phyloP scores from a whole-genome alignment of 2,329 filamentous ascomycete genomes.

The Madurella mycetomatis region DNA sequence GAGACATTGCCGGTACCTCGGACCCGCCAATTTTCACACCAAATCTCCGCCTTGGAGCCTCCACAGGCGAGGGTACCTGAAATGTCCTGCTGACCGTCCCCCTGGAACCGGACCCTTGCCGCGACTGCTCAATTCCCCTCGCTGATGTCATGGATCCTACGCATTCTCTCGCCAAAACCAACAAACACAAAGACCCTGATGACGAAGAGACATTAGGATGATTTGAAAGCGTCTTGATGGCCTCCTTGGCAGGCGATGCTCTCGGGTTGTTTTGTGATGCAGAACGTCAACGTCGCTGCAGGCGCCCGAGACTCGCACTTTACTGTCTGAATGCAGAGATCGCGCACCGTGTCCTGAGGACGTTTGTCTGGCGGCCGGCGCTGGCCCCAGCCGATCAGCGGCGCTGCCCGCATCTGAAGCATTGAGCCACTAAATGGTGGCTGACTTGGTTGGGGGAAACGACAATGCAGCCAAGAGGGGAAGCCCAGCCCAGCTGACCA shows the following conservation, averaged over 20 bases:
- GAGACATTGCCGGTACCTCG: slow-evolving; percentile 19
- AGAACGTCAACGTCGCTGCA: not conserved
- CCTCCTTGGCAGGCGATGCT: too few relatives aligned
- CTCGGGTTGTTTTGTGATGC: too few relatives aligned
- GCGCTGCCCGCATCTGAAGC: not conserved
- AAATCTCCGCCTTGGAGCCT: not conserved
- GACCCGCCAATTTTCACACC: not conserved
- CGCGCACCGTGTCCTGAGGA: not conserved
- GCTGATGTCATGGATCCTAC: slow-evolving; percentile 25
- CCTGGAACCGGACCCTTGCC: slow-evolving; percentile 19
- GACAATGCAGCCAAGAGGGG: not conserved
- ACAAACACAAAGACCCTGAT: not conserved
- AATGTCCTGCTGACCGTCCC: slow-evolving; percentile 11
- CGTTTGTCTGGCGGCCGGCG: not conserved
- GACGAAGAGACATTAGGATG: not conserved
- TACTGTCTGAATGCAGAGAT: not conserved
- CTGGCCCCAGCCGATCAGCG: slow-evolving; percentile 1
- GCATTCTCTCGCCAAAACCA: not conserved
- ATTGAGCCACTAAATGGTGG: slow-evolving; percentile 1
- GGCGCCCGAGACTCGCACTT: not conserved
- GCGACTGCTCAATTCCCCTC: slow-evolving; percentile 8
- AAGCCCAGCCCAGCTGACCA: slow-evolving; percentile 9
- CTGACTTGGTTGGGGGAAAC: slow-evolving; percentile 7
- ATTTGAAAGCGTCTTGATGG: not conserved
- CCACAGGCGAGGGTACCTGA: slow-evolving; percentile 7